Evolutionary conservation across 106 monocot genomes (phyloP), one percentile per base, ranked within the genome.

Genomic region (Dendrobium huoshanense): DNA sequence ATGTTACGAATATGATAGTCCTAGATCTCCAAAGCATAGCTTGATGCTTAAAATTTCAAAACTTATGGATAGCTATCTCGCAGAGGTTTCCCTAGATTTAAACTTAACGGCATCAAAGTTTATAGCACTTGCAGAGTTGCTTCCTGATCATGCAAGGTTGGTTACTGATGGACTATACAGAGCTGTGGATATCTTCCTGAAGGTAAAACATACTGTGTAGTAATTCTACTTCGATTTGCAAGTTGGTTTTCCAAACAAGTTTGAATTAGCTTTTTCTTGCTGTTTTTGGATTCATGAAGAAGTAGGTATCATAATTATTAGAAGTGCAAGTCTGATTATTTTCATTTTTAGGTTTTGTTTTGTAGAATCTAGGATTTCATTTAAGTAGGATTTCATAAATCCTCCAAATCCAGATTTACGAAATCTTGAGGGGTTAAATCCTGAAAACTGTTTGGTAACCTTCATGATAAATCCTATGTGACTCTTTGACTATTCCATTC

Each of bases 181-280:
- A 78, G 88, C 97, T 19, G 88, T 91, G 9, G 97, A 97, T 72
- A 89, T 97, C 88, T 97, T 97, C 84, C 80, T 97, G 9, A 97
- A 97, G 94, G 97, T 94, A 87, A 51, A 76, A 61, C 61, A 61
- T n/a, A 61, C 61, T 61, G 5, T 78, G 16, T 15, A 51, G 7
- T 54, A 55, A 4, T 55, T 18, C 24, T 29, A 9, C 45, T 2
- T 25, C 33, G 49, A 10, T 55, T 77, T 31, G 77, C 27, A 33
- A 51, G 18, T 27, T 55, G 29, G 73, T 15, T 74, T 74, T 42
- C 41, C 33, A 74, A 13, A 41, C 42, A 41, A 33, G 10, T 41
- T 18, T 11, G 18, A 54, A 3, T 19, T 72, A 42, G 4, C 51
- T 13, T 51, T 51, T 51, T 51, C 51, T 11, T 51, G 51, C 51